Evolutionary conservation across 1,139 yeast genomes (phyloP), one percentile per base, ranked within the genome.

Genomic region (Yarrowia galli): DNA sequence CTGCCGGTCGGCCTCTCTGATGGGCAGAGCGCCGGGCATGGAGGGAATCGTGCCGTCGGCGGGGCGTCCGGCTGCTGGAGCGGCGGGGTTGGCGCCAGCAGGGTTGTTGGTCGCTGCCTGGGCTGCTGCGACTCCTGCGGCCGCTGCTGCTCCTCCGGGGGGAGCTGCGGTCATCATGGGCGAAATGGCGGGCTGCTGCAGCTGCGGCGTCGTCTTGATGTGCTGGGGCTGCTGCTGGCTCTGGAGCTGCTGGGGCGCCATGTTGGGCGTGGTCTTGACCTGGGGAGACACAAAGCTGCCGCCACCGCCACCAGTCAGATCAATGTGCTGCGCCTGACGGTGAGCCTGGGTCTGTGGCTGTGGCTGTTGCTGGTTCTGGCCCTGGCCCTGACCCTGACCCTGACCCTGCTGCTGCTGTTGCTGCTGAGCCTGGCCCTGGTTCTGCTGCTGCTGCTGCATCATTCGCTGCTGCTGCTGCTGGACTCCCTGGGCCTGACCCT

Each of bases 1-100:
- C 72, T 79, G 77, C 75, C 84, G 80, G 74, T 85, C 88, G 54
- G 81, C 84, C 20, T 82, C 85, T 10, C 67, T 32, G 20, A 54
- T 53, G 7, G 51, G 67, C n/a, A 64, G 48, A 25, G 67, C 38
- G 10, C 60, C 56, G 2, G 58, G 64, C 64, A 54, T 54, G 6
- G 61, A 6, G 6, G 53, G 67, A 18, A 42, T 25, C 15, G 66
- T 32, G 42, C 65, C 69, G 69, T 72, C 53, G 68, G 70, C 38
- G 69, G 73, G 56, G 68, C 72, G 54, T 63, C 71, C 43, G 53
- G 70, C 46, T 45, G 69, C 32, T 23, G 70, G 58, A 56, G 71
- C 28, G 45, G 69, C 61, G 35, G 68, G 36, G 36, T 46, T 51
- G 67, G 71, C 58, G 18, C n/a, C 36, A n/a, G 25, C 32, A 3